Conservation (phyloP, 768 basidiomycete species). For the Melanogaster broomeanus region DNA sequence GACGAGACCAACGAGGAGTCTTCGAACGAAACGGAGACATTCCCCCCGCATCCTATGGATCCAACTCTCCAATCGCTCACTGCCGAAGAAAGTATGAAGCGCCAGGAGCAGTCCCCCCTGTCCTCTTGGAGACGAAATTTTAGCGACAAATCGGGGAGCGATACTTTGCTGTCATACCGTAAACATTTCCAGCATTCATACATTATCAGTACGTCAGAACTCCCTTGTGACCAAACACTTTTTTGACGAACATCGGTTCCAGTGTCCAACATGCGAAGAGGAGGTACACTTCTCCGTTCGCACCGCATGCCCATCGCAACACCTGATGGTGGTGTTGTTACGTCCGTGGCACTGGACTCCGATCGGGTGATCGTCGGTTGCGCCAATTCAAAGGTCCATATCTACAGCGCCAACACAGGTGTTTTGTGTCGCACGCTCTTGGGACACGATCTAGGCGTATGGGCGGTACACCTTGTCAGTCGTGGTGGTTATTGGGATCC, state of each 20-base stretch:
- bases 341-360: slow-evolving; percentile 80
- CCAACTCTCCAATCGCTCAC: slow-evolving; percentile 42
- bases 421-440: slow-evolving; percentile 73
- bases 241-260: slow-evolving; percentile 5
- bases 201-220: slow-evolving; percentile 55
- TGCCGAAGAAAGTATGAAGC: slow-evolving; percentile 29
- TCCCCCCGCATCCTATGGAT: slow-evolving; percentile 39
- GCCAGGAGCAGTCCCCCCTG: slow-evolving; percentile 25
- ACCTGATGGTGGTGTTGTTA: slow-evolving; percentile 69
- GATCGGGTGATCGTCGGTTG: slow-evolving; percentile 89
- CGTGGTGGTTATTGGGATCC: slow-evolving; percentile 53
- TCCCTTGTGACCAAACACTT: neutral
- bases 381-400: slow-evolving; percentile 79
- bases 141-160: slow-evolving; percentile 1
- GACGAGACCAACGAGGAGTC: slow-evolving; percentile 34
- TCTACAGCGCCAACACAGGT: slow-evolving; percentile 82
- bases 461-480: slow-evolving; percentile 82
- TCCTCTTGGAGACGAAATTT: slow-evolving; percentile 25
- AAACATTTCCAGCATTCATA: slow-evolving; percentile 74
- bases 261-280: slow-evolving; percentile 83
- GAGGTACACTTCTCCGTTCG: slow-evolving; percentile 67
- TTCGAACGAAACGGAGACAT: slow-evolving; percentile 35
- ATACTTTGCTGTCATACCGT: slow-evolving; percentile 49
- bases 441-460: slow-evolving; percentile 90
- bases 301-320: slow-evolving; percentile 52